Conservation (phyloP, 2,329 filamentous ascomycete genomes). For the Fusarium globosum region DNA sequence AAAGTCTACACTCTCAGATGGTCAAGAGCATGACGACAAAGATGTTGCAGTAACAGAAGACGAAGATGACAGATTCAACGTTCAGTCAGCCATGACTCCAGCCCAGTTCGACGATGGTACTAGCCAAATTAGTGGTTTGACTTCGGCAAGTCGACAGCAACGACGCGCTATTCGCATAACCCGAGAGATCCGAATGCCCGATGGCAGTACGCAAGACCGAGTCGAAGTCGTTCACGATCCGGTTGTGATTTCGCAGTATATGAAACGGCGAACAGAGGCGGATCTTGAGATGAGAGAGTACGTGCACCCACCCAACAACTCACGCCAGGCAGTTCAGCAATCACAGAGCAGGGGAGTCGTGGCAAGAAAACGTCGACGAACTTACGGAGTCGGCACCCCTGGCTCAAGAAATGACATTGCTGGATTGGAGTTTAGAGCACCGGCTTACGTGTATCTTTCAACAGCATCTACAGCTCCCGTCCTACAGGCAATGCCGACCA, state of each 20-base stretch:
- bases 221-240: slow-evolving; percentile 81
- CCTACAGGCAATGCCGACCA: slow-evolving; percentile 63
- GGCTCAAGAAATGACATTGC: slow-evolving; percentile 47
- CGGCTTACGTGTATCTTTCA: slow-evolving; percentile 54
- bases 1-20: slow-evolving; percentile 79
- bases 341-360: neutral
- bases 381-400: slow-evolving; percentile 45
- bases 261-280: slow-evolving; percentile 78
- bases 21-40: slow-evolving; percentile 73
- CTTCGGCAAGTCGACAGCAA: slow-evolving; percentile 70
- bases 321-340: slow-evolving; percentile 1
- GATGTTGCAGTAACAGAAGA: slow-evolving; percentile 69
- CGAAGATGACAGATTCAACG: slow-evolving; percentile 76
- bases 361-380: slow-evolving; percentile 14
- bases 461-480: slow-evolving; percentile 62
- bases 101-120: slow-evolving; percentile 79
- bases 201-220: slow-evolving; percentile 67
- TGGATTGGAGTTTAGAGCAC: slow-evolving; percentile 50
- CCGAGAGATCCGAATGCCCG: slow-evolving; percentile 63
- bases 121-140: slow-evolving; percentile 80
- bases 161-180: slow-evolving; percentile 80
- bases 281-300: slow-evolving; percentile 80
- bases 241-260: slow-evolving; percentile 89
- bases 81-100: slow-evolving; percentile 76
- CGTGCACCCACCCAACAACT: slow-evolving; percentile 50